Evolutionary conservation across 106 monocot genomes (phyloP).

Genomic region (Acorus gramineus): DNA sequence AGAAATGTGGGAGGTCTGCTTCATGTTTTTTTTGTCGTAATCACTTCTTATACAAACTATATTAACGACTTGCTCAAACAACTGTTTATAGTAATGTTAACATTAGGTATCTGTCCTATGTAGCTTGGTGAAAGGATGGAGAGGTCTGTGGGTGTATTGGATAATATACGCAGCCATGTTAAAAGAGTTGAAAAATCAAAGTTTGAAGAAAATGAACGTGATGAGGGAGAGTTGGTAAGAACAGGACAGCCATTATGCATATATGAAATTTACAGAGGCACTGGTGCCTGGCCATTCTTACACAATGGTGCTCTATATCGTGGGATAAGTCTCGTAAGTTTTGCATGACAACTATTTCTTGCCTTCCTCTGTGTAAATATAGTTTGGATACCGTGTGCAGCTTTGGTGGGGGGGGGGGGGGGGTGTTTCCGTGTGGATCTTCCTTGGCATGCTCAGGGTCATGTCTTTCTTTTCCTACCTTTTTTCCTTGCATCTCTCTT

Average conservation of each 20-base stretch:
- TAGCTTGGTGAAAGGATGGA: constrained; percentile 80
- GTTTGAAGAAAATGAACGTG: constrained; percentile 58
- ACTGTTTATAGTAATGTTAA: too few species aligned
- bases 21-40: neutral
- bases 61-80: too few species aligned
- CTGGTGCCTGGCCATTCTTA: constrained; percentile 77
- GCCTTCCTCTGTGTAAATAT: too few species aligned
- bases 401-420: too few species aligned
- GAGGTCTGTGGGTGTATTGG: constrained; percentile 63
- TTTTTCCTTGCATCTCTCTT: too few species aligned
- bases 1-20: constrained; percentile 73
- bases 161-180: constrained; percentile 62
- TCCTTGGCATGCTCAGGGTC: too few species aligned
- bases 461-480: too few species aligned
- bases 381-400: too few species aligned
- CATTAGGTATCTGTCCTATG: neutral
- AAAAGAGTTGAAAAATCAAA: constrained; percentile 62
- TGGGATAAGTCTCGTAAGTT: constrained; percentile 80
- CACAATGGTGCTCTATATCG: constrained; percentile 82
- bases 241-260: constrained; percentile 71
- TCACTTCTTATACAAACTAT: too few species aligned
- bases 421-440: too few species aligned
- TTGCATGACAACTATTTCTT: neutral
- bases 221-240: constrained; percentile 84
- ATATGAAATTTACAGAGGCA: constrained; percentile 79